Evolutionary conservation across 257 asterid genomes (phyloP).

Genomic region (Rubia yunnanensis): DNA sequence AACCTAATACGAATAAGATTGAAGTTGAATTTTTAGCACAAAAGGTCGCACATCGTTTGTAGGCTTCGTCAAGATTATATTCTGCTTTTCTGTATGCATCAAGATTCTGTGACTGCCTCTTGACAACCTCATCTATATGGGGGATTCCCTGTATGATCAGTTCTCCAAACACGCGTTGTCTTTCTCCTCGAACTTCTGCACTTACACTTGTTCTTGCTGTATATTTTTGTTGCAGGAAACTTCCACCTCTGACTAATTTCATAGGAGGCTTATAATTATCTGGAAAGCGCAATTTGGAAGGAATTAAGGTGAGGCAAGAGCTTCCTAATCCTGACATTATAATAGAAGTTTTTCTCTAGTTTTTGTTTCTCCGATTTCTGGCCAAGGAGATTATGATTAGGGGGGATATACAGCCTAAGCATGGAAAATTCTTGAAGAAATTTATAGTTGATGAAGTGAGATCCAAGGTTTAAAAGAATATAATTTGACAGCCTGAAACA

Average conservation of each 20-base stretch:
- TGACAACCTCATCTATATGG: slow-evolving; percentile 37
- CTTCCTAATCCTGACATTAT: background rate
- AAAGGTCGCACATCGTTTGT: slow-evolving; percentile 49
- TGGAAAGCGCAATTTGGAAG: slow-evolving; percentile 30
- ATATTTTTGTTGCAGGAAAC: slow-evolving; percentile 5
- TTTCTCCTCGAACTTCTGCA: slow-evolving; percentile 27
- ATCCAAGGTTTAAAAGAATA: background rate
- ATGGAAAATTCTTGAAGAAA: background rate
- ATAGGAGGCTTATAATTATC: slow-evolving; percentile 19
- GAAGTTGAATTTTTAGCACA: slow-evolving; percentile 74
- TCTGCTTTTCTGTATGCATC: slow-evolving; percentile 17
- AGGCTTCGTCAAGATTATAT: slow-evolving; percentile 52
- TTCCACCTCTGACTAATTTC: slow-evolving; percentile 11
- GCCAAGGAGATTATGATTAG: background rate
- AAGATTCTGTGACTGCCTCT: slow-evolving; percentile 34
- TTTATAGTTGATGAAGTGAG: background rate
- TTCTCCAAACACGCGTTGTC: slow-evolving; percentile 15
- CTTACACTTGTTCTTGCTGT: slow-evolving; percentile 9
- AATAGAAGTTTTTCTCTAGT: background rate
- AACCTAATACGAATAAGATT: slow-evolving; percentile 69
- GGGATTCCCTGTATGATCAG: slow-evolving; percentile 34
- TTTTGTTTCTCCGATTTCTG: background rate
- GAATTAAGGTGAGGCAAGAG: background rate
- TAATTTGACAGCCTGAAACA: no score
- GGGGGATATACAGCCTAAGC: no score